Conservation (phyloP, 1,139 yeast genomes). For the Sugiyamaella sp. region DNA sequence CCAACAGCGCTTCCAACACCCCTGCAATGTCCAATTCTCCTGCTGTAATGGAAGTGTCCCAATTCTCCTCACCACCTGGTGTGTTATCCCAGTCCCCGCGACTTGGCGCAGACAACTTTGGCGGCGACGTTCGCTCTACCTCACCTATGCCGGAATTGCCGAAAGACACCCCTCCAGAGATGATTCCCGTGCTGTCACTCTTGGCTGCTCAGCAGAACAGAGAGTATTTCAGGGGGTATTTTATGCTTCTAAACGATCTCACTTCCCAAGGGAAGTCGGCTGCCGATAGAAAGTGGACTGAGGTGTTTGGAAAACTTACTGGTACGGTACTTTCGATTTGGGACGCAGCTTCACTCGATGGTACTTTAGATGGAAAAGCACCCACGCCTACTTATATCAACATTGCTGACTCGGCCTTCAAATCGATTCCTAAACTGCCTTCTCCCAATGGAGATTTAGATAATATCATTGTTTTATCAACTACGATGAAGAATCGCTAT, state of each 20-base stretch:
- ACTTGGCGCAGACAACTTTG: neutral
- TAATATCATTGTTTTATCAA: conserved; percentile 83
- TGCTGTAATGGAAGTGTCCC: conserved; percentile 26
- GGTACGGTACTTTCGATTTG: conserved; percentile 93
- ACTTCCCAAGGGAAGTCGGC: conserved; percentile 69
- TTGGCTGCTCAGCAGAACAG: conserved; percentile 56
- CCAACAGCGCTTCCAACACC: conserved; percentile 15
- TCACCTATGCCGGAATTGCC: conserved; percentile 32
- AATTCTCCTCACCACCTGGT: conserved; percentile 25
- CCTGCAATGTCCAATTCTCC: conserved; percentile 24
- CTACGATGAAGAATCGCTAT: conserved; percentile 86
- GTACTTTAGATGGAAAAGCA: conserved; percentile 44
- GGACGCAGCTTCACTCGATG: conserved; percentile 71
- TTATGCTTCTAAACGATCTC: conserved; percentile 47
- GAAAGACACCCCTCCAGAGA: conserved; percentile 51
- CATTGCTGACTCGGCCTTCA: conserved; percentile 87
- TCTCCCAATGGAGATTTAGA: conserved; percentile 64
- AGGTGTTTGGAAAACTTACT: conserved; percentile 86
- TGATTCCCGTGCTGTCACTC: conserved; percentile 57
- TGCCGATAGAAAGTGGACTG: conserved; percentile 82
- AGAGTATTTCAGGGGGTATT: conserved; percentile 52
- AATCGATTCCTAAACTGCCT: conserved; percentile 66
- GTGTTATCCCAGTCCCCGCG: neutral
- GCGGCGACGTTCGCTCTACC: conserved; percentile 2
- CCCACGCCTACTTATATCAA: conserved; percentile 81